phyloP scores from a whole-genome alignment of 2,329 filamentous ascomycete species.

The Alternaria triticimaculans region DNA sequence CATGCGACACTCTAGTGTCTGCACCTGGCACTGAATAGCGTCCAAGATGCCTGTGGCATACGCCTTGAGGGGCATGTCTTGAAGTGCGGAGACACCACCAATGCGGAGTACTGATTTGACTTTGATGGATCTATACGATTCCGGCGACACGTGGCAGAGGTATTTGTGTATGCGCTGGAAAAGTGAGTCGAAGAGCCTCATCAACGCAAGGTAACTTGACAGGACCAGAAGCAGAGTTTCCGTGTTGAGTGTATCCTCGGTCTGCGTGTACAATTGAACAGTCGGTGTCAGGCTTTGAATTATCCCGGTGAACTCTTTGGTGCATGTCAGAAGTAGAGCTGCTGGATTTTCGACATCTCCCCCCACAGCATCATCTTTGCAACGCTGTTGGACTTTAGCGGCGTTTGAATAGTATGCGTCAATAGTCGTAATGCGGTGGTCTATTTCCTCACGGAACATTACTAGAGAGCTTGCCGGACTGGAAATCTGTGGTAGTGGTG shows the following conservation, averaged over 20 bases:
- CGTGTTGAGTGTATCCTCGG: not conserved
- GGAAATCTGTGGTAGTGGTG: too few species aligned
- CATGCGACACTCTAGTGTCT: not conserved
- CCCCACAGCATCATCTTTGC: not conserved
- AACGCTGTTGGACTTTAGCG: not conserved
- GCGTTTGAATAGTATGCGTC: not conserved
- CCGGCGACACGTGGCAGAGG: not conserved
- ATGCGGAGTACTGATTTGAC: not conserved
- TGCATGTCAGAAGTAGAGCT: not conserved
- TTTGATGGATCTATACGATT: not conserved
- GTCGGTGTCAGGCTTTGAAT: too few species aligned
- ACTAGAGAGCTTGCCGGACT: not conserved
- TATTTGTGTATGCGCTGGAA: not conserved
- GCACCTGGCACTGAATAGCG: not conserved
- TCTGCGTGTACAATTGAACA: not conserved
- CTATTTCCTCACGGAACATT: not conserved
- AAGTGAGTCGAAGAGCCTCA: not conserved
- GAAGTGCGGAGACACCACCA: not conserved
- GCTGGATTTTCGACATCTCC: not conserved
- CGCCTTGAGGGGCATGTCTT: not conserved
- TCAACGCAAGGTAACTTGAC: not conserved
- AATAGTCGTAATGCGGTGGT: not conserved
- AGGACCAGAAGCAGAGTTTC: not conserved
- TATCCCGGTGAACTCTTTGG: not conserved
- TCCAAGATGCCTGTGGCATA: not conserved